Base-by-base conservation (phyloP, 2,329 filamentous ascomycete genomes). In the Rosellinia necatrix region DNA sequence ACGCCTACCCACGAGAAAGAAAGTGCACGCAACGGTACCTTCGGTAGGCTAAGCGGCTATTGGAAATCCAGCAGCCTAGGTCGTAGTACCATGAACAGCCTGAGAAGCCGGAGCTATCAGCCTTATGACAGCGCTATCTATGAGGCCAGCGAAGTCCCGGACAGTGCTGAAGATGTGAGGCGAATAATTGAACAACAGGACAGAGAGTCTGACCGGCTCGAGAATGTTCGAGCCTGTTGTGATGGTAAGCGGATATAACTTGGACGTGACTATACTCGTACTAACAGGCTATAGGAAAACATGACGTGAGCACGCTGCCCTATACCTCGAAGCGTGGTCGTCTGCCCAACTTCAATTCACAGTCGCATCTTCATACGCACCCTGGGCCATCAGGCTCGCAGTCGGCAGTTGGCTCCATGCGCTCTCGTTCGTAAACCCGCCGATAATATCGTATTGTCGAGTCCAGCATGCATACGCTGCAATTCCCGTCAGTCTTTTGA, bases 211-310 rank as follows among this genome's bases (percentile, higher is more conserved):
- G 90, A 92, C 69, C 82, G 87, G 60, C 80, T 97, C 67, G 93
- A 97, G 79, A 97, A 99, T 72, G 94, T 99, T 62, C 83, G 94
- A 70, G 92, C 93, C 57, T 99, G 94, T 77, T 99, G 94, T 74
- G 94, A 97, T 82, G 94, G 92, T 93, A 81, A 83, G 88, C 78
- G 25, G 17, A 24, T 10, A 22, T 38, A 21, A n/a, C 8, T 2
- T 21, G 9, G 0, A 22, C 37, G 4, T 1, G 4, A 9, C 15
- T 32, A 13, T 21, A 5, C 10, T 21, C 8, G 13, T 34, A 52
- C 44, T 59, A 30, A 61, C 30, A 6, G 12, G 21, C 1, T 46
- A n/a, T 17, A 89, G 86, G 88, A 64, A 90, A 89, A 76, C 88
- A 91, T 67, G 88, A 91, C 70, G 88, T 91, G 44, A 81, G 84